phyloP scores from a whole-genome alignment of 768 basidiomycete species.

The Tricholoma sp. region DNA sequence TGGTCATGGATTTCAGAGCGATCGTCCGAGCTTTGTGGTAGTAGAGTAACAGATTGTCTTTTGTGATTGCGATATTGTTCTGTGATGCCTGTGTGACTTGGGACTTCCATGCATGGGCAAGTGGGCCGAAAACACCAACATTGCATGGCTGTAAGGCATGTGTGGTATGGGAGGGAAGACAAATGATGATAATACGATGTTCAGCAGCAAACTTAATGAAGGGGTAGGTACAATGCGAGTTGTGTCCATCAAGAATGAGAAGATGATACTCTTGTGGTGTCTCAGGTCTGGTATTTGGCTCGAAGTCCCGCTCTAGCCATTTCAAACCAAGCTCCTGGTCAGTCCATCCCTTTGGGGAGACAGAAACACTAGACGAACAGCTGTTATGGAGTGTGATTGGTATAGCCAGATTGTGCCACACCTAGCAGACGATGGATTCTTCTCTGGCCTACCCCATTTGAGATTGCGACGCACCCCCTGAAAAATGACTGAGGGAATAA shows the following conservation, averaged over 20 bases:
- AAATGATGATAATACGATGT: conserved; percentile 4
- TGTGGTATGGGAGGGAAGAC: conserved; percentile 20
- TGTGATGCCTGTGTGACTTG: conserved; percentile 11
- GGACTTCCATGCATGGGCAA: conserved; percentile 24
- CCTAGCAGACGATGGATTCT: neutral
- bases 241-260: neutral
- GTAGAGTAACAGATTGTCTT: conserved; percentile 6
- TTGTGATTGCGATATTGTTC: conserved; percentile 2
- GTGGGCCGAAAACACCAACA: conserved; percentile 34
- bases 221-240: neutral
- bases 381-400: neutral
- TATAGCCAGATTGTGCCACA: neutral
- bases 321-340: conserved; percentile 10
- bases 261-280: neutral
- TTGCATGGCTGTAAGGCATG: conserved; percentile 14
- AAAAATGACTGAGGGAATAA: conserved; percentile 35
- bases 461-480: conserved; percentile 19
- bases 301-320: conserved; percentile 13
- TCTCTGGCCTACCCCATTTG: neutral
- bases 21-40: conserved; percentile 8
- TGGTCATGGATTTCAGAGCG: conserved; percentile 15
- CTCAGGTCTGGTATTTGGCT: conserved; percentile 8
- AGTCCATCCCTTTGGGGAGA: neutral
- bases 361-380: neutral
- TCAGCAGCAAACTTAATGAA: neutral